phyloP scores from a whole-genome alignment of 345 rosid species.

The Fremontodendron californicum region DNA sequence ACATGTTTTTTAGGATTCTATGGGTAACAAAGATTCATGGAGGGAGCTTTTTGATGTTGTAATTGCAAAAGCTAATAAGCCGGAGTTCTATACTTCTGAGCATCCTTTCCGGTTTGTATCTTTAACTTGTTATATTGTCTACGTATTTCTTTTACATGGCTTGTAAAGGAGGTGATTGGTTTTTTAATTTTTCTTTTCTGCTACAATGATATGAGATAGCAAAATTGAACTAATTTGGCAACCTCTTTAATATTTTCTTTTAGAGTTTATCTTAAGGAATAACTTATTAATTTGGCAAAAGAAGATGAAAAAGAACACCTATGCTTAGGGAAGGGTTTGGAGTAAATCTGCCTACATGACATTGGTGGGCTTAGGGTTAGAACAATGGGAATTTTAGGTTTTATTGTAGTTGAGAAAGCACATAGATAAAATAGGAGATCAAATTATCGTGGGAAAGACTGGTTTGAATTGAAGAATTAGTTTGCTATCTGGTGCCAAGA shows the following conservation, averaged over 20 bases:
- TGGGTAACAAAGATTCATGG: slow-evolving; percentile 69
- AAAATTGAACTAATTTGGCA: background rate
- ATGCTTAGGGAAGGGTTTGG: background rate
- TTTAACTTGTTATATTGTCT: background rate
- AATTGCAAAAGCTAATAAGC: slow-evolving; percentile 95
- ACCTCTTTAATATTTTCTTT: background rate
- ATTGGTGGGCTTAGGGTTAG: background rate
- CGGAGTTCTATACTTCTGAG: slow-evolving; percentile 49
- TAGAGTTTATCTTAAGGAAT: background rate
- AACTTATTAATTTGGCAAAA: background rate
- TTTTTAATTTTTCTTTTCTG: background rate
- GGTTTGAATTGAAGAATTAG: background rate
- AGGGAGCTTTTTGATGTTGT: slow-evolving; percentile 93
- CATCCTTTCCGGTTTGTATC: slow-evolving; percentile 9
- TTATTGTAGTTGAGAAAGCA: background rate
- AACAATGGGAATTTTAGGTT: background rate
- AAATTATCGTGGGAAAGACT: background rate
- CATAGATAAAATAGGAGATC: background rate
- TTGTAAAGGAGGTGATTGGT: slow-evolving; percentile 20
- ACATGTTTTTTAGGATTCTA: slow-evolving; percentile 53
- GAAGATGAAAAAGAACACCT: background rate
- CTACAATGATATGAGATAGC: background rate
- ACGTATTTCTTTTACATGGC: background rate
- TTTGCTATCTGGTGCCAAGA: background rate
- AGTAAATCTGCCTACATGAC: background rate